Percentiles rank a stretch among this genome's conserved stretches.
Evolutionary conservation across 768 basidiomycete genomes (phyloP).

Genomic region (Podaxis pistillaris): DNA sequence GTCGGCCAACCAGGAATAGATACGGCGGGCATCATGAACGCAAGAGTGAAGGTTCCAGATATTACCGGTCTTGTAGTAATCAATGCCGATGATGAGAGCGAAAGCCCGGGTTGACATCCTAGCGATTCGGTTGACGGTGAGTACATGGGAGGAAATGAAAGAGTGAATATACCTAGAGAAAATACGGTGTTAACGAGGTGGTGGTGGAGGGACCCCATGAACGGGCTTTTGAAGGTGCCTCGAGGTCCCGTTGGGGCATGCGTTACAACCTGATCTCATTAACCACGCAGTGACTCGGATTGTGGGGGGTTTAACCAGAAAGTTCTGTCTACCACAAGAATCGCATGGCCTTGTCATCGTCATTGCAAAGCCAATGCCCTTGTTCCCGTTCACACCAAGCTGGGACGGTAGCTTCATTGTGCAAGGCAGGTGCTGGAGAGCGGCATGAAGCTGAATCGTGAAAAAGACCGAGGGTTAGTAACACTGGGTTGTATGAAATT

Average conservation of each 20-base stretch:
- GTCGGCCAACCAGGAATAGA: constrained; percentile 56
- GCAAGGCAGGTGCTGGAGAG: neutral
- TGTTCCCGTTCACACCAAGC: neutral
- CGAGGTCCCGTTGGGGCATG: constrained; percentile 7
- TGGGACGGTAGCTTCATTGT: neutral
- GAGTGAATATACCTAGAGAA: constrained; percentile 5
- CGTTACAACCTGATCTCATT: constrained; percentile 2
- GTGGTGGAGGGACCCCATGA: neutral
- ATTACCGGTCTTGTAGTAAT: constrained; percentile 60
- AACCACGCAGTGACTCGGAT: constrained; percentile 1
- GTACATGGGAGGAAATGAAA: neutral
- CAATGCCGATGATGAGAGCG: constrained; percentile 67
- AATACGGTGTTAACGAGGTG: neutral
- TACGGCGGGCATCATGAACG: constrained; percentile 58
- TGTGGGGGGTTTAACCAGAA: neutral
- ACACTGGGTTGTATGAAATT: neutral
- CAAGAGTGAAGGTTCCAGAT: constrained; percentile 70
- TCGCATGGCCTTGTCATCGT: neutral
- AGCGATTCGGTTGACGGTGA: neutral
- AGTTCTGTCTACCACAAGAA: neutral
- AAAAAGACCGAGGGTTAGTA: constrained; percentile 1
- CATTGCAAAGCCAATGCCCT: neutral
- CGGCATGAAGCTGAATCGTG: neutral
- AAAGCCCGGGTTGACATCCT: constrained; percentile 45
- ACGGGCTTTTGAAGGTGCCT: constrained; percentile 10